Base-by-base conservation (phyloP, 2,329 filamentous ascomycete species). In the Alternaria hordeiaustralica region DNA sequence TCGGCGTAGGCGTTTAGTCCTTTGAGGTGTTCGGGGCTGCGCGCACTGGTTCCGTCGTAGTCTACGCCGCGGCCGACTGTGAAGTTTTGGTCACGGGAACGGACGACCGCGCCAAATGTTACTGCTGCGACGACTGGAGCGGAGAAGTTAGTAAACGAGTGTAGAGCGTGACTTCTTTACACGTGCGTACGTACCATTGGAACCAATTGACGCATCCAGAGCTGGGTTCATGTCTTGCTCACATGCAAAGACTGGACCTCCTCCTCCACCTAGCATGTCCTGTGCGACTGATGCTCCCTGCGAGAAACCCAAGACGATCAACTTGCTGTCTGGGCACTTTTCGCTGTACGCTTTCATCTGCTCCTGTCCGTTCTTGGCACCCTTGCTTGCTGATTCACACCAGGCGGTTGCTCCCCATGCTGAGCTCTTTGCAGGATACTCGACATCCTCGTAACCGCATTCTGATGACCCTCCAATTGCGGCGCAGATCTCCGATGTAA, bases 261-360 rank as follows among this genome's bases (percentile, higher is more conserved):
- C 75, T 13, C 74, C 74, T n/a, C 74, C 73, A 28, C 73, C 72
- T 3, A 77, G 51, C 49, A 76, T 72, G 51, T 77, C 73, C 58
- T 72, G 68, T 26, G 68, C 66, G 2, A 77, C 74, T 0, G 70
- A 63, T 2, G 57, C 74, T 4, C 74, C 74, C 53, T 76, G 73
- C 6, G 70, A 73, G 25, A 67, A 73, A 3, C 74, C 74, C 18
- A 76, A 28, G 0, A 76, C 53, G 2, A 77, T 71, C 63, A 77
- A 58, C 50, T 74, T 77, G 58, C 65, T 67, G 46, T 76, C 63
- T 0, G 72, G 72, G 36, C 74, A 77, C 53, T 74, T 71, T 43
- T 73, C 61, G 12, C 63, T 65, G 43, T 72, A 75, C 13, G 61
- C 68, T 44, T 66, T 70, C 58, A 77, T 62, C 60, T 75, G 74